Evolutionary conservation across 2,329 filamentous ascomycete genomes (phyloP).

Genomic region (Epichloe aotearoae): DNA sequence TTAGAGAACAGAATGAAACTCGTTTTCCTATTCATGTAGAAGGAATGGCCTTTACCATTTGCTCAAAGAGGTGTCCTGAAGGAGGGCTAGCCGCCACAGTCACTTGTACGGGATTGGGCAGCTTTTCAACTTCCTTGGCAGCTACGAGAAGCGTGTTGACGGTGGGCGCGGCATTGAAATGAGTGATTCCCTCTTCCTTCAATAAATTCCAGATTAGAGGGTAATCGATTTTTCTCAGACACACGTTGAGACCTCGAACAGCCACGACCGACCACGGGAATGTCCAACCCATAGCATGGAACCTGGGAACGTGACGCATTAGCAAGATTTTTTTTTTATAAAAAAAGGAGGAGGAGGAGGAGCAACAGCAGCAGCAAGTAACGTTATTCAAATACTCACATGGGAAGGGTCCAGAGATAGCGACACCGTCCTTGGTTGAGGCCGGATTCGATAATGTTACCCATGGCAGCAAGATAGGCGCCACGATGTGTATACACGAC

Average conservation of each 20-base stretch:
- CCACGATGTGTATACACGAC: constrained; percentile 86
- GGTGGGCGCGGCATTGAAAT: constrained; percentile 92
- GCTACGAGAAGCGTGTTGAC: constrained; percentile 90
- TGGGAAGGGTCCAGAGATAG: constrained; percentile 85
- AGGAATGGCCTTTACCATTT: constrained; percentile 51
- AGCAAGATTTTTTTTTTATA: neutral
- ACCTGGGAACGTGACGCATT: constrained; percentile 24
- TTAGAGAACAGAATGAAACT: neutral
- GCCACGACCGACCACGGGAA: constrained; percentile 91
- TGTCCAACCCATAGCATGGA: constrained; percentile 65
- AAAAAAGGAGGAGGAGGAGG: too few species aligned
- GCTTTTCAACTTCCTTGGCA: constrained; percentile 55
- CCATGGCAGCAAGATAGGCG: constrained; percentile 71
- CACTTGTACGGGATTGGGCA: constrained; percentile 63
- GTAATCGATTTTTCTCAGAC: constrained; percentile 90
- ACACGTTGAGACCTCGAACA: constrained; percentile 88
- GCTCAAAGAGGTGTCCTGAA: constrained; percentile 78
- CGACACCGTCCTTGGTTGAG: constrained; percentile 65
- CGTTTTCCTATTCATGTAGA: too few species aligned
- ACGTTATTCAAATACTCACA: constrained; percentile 38
- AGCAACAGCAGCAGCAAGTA: too few species aligned
- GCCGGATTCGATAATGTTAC: constrained; percentile 78
- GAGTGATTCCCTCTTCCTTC: constrained; percentile 76
- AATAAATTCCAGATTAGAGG: constrained; percentile 80
- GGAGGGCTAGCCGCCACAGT: constrained; percentile 90